phyloP scores from a whole-genome alignment of 768 basidiomycete genomes.

The Vishniacozyma victoriae region DNA sequence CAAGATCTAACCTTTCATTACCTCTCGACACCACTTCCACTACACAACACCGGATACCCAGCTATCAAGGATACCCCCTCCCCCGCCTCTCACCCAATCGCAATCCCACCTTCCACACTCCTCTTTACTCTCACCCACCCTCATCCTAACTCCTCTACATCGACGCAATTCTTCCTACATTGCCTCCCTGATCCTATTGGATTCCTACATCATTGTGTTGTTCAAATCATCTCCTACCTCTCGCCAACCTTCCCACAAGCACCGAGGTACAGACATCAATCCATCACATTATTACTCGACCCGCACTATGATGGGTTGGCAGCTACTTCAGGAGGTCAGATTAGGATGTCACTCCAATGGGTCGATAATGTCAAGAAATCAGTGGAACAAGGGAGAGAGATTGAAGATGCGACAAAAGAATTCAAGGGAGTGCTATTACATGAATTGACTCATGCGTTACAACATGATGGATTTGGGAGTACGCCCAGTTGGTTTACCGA shows the following conservation, averaged over 20 bases:
- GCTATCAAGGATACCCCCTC: background rate
- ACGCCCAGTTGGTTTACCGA: conserved; percentile 34
- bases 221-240: conserved; percentile 14
- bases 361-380: conserved; percentile 17
- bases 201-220: conserved; percentile 22
- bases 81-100: background rate
- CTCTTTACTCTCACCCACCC: conserved; percentile 20
- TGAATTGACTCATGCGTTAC: conserved; percentile 34
- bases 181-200: conserved; percentile 34
- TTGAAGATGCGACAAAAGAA: conserved; percentile 21
- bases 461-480: conserved; percentile 28
- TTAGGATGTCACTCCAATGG: conserved; percentile 27
- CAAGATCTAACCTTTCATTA: conserved; percentile 8
- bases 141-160: background rate
- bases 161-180: conserved; percentile 26
- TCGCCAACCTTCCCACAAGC: background rate
- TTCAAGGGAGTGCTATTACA: conserved; percentile 40
- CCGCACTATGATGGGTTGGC: conserved; percentile 12
- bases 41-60: background rate
- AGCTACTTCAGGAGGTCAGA: conserved; percentile 24
- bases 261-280: conserved; percentile 23
- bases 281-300: conserved; percentile 21
- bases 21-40: conserved; percentile 7
- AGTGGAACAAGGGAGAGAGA: conserved; percentile 11
- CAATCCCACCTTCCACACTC: conserved; percentile 4